Evolutionary conservation across 2,329 filamentous ascomycete genomes (phyloP).

Genomic region (Colletotrichum lini): DNA sequence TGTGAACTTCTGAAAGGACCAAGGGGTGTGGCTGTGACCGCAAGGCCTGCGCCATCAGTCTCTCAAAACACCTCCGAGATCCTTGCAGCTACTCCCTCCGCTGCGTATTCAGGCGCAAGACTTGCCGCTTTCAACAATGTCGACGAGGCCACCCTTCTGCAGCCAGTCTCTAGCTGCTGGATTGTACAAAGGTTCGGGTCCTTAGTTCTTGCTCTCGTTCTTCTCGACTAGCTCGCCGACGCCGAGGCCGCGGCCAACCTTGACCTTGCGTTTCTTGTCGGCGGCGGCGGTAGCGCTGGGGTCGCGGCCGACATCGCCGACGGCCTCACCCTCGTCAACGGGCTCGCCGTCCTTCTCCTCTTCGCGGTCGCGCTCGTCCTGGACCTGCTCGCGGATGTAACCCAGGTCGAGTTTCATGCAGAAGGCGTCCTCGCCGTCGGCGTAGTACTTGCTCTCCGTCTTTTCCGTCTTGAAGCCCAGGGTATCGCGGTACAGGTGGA

Average conservation of each 20-base stretch:
- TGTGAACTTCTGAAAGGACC: too few species aligned
- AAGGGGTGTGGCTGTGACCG: too few species aligned
- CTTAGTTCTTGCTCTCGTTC: conserved; percentile 69
- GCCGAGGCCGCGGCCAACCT: conserved; percentile 84
- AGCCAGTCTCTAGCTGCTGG: neutral
- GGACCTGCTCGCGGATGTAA: conserved; percentile 66
- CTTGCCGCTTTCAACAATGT: neutral
- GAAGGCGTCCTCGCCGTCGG: conserved; percentile 96
- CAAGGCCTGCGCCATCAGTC: neutral
- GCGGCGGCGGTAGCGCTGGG: conserved; percentile 55
- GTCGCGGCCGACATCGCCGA: conserved; percentile 74
- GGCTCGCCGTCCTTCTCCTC: conserved; percentile 59
- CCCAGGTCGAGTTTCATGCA: conserved; percentile 92
- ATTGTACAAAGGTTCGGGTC: conserved; percentile 5
- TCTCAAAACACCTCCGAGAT: neutral
- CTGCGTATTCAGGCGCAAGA: neutral
- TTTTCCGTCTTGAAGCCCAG: conserved; percentile 91
- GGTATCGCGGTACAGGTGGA: conserved; percentile 93
- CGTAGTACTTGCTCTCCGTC: conserved; percentile 92
- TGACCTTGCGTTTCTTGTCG: conserved; percentile 83
- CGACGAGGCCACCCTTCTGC: neutral
- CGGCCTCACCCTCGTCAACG: conserved; percentile 77
- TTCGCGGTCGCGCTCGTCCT: conserved; percentile 58
- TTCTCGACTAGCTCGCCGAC: conserved; percentile 84
- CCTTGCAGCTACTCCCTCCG: neutral